Base-by-base conservation (phyloP, 164 flowering plant species). In the Stephania japonica region DNA sequence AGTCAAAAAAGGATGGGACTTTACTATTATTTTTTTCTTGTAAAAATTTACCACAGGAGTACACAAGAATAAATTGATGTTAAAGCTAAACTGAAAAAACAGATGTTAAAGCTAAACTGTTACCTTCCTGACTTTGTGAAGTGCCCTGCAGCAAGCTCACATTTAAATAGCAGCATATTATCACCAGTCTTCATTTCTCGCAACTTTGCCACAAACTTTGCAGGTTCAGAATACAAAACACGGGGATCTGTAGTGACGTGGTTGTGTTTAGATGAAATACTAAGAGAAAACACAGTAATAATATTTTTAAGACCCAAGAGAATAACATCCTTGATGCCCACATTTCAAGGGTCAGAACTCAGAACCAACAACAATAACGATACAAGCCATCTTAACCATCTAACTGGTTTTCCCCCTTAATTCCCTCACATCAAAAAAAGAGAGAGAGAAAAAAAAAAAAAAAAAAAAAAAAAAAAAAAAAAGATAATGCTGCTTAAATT, bases 191-290 rank as follows among this genome's bases (percentile, higher is more conserved):
- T 92, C 83, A 84, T 43, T 26, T 86, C 97, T 82, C 97, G 88
- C 78, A 94, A 79, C 80, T 94, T 94, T 9, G 97, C 97, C 66
- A 94, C 95, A 75, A 88, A 94, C 78, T 94, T 94, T 41, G 97
- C 97, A 67, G 99, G 95, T 82, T 94, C 99, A 42, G 93, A 94
- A 72, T 92, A 94, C 85, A 92, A 19, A 67, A 94, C 99, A 16
- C 97, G 90, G 25, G 97, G 88, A 86, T 91, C 99, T 94, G 90
- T 8, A 62, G 62, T 10, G 6, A 44, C 24, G 47, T 18, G 19
- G 27, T 24, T 70, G 19, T 43, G 21, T 78, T 74, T 25, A 77
- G 64, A 27, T 41, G 13, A 59, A 65, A 41, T 53, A 42, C 67
- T 66, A 41, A 53, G 42, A 67, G 25, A 19, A 49, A 67, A 10